Conservation (phyloP, 2,329 filamentous ascomycete genomes). For the Chaetomium strumarium region DNA sequence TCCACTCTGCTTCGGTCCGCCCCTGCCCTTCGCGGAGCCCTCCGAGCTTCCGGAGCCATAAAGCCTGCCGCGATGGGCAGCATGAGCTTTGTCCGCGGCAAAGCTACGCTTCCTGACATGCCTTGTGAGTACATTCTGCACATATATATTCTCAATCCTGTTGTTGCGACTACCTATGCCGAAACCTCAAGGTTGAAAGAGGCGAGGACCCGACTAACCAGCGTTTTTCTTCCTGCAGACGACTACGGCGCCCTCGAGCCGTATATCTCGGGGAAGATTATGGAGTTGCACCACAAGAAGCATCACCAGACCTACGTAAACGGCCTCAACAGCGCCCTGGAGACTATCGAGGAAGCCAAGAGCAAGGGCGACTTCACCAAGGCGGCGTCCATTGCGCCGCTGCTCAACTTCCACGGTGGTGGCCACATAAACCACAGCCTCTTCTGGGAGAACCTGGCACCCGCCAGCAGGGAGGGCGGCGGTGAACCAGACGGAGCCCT, state of each 20-base stretch:
- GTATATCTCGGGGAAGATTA: slow-evolving; percentile 70
- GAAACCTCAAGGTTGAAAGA: not conserved
- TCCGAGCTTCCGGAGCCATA: slow-evolving; percentile 58
- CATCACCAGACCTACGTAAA: slow-evolving; percentile 76
- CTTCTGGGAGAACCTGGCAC: slow-evolving; percentile 83
- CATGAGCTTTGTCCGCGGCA: slow-evolving; percentile 74
- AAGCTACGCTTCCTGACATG: slow-evolving; percentile 93
- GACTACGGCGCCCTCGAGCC: slow-evolving; percentile 94
- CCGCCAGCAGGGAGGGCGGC: slow-evolving; percentile 55
- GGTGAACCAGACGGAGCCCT: slow-evolving; percentile 59
- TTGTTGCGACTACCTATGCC: no score
- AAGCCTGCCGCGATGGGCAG: slow-evolving; percentile 60
- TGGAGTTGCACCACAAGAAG: slow-evolving; percentile 74
- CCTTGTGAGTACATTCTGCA: slow-evolving; percentile 36
- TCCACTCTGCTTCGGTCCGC: slow-evolving; percentile 67
- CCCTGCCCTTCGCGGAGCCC: slow-evolving; percentile 61
- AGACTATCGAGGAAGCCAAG: slow-evolving; percentile 56
- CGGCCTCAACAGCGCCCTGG: slow-evolving; percentile 64
- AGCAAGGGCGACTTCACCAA: slow-evolving; percentile 53
- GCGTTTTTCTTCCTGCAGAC: slow-evolving; percentile 48
- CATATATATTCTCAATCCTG: no score
- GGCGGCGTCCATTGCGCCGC: slow-evolving; percentile 44
- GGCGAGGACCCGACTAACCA: not conserved
- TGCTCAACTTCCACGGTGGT: slow-evolving; percentile 80
- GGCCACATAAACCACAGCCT: slow-evolving; percentile 91